Evolutionary conservation across 257 asterid genomes (phyloP), one percentile per base, ranked within the genome.

Genomic region (Gynochthodes officinalis): DNA sequence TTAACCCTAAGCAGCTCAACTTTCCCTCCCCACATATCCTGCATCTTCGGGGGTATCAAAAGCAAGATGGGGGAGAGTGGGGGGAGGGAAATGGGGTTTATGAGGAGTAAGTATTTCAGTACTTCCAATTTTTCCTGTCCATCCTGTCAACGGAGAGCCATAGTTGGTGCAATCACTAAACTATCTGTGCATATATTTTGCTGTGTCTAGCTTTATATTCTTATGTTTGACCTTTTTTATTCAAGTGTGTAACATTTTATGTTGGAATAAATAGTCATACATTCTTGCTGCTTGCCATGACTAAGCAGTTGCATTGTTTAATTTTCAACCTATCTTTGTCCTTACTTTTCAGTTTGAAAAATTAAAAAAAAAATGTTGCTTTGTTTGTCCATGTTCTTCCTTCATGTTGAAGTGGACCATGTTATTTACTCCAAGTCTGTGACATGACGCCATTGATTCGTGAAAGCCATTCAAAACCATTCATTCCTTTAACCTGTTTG

Each of bases 381-480:
- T n/a, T 59, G 64, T 30, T 59, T 59, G 40, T 59, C 66, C 66
- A 60, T 60, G 32, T 60, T 60, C 25, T 33, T 11, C 11, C 43
- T 32, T 60, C 19, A 43, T 32, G 66, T 59, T 27, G 63, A 16
- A 28, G 23, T 19, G 10, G 28, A 30, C 21, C 64, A 58, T 30
- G n/a, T 60, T 30, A 32, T 60, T 13, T 18, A 52, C 65, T 19
- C 43, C 15, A 30, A 28, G 65, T 28, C 42, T 2, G 30, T 46
- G 52, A 46, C 2, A 1, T 9, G 27, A 16, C 23, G 5, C 1
- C 35, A 4, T 35, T 39, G 46, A 33, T 61, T 61, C 40, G 0
- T 11, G 48, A 61, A 4, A 32, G 67, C 67, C 3, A 7, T 35
- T 37, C 42, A 30, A 16, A 60, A 8, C 15, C n/a, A 57, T 23